Conservation (phyloP, 257 asterid genomes). For the Lycium ferocissimum region DNA sequence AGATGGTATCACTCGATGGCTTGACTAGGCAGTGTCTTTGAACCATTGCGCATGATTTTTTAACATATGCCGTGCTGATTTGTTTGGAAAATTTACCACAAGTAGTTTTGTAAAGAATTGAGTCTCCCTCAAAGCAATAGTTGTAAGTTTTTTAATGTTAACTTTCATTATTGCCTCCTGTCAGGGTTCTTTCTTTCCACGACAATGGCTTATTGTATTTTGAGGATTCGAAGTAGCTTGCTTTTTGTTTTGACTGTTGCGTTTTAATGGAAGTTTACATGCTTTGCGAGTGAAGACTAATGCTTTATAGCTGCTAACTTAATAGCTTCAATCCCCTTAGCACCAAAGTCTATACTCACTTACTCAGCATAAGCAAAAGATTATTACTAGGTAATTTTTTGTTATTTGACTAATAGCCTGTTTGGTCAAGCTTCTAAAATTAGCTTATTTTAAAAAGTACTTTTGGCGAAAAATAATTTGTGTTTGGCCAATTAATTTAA, state of each 20-base stretch:
- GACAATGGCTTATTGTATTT: constrained; percentile 19
- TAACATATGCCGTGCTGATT: not conserved
- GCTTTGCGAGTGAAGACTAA: not conserved
- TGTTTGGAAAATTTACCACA: constrained; percentile 25
- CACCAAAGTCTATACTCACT: not conserved
- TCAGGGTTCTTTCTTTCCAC: constrained; percentile 17
- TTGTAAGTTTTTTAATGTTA: constrained; percentile 20
- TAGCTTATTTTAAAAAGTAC: too few relatives aligned
- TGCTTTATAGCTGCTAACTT: not conserved
- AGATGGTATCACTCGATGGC: constrained; percentile 98
- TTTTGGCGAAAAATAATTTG: too few relatives aligned
- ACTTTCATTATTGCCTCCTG: constrained; percentile 24
- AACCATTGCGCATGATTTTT: constrained; percentile 3
- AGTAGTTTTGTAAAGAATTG: constrained; percentile 32
- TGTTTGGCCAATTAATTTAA: too few relatives aligned
- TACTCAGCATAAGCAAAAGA: not conserved
- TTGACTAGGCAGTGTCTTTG: constrained; percentile 56
- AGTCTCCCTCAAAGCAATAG: constrained; percentile 20
- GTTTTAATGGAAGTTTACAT: constrained; percentile 11
- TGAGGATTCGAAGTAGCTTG: not conserved
- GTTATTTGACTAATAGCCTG: not conserved
- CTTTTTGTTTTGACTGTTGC: not conserved
- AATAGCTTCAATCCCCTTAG: not conserved
- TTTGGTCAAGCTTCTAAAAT: too few relatives aligned
- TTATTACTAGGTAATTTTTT: not conserved